A percentile compares a stretch with the other conserved stretches of the same genome.
Conservation (phyloP, 140 eudicot species). For the Anethum foeniculum region DNA sequence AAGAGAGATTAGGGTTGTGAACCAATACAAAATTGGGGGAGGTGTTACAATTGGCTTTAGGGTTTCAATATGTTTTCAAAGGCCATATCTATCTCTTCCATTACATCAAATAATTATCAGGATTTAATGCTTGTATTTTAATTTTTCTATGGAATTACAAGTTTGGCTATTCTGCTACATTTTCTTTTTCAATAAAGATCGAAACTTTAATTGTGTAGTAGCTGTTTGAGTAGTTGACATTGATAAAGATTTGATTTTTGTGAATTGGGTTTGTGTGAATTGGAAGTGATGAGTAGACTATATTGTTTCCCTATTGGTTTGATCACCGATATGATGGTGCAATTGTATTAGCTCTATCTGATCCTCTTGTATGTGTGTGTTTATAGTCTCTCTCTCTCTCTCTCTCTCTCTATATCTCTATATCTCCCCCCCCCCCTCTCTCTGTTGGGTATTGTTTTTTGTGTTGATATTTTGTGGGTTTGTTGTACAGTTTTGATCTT, state of each 20-base stretch:
- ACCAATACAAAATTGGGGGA: not conserved
- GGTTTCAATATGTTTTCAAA: not conserved
- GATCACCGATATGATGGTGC: conserved; percentile 13
- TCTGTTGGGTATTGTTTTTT: not conserved
- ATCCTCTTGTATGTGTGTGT: not conserved
- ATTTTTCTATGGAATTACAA: not conserved
- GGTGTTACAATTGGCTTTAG: not conserved
- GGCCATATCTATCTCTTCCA: not conserved
- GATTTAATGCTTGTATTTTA: not conserved
- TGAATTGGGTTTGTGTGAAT: not conserved
- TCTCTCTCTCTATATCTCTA: not conserved
- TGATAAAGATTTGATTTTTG: not conserved
- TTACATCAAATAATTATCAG: not conserved
- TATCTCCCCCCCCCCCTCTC: not conserved
- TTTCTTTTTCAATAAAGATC: not conserved
- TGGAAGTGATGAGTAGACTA: conserved; percentile 13
- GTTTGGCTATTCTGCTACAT: conserved; percentile 4
- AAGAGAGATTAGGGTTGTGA: not conserved
- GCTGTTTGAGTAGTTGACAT: not conserved
- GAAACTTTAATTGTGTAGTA: not conserved
- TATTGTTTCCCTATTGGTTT: conserved; percentile 15
- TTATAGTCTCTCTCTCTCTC: not conserved
- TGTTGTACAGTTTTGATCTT: not conserved
- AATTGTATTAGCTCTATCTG: conserved; percentile 15
- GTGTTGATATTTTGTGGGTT: not conserved